phyloP scores from a whole-genome alignment of 768 basidiomycete genomes.

The Collybiopsis confluens region DNA sequence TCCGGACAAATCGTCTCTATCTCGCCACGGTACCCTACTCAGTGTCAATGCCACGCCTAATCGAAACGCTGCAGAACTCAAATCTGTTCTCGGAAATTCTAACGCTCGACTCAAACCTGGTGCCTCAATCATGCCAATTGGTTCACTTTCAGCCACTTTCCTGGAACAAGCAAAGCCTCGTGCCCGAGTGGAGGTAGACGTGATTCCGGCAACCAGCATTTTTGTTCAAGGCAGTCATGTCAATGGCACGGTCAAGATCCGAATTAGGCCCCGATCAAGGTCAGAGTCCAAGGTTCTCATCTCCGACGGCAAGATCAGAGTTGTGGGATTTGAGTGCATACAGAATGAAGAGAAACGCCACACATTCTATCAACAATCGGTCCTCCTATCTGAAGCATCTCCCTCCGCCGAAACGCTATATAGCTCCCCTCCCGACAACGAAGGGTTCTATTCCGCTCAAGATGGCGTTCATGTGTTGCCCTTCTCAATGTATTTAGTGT shows the following conservation, averaged over 20 bases:
- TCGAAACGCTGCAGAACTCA: slow-evolving; percentile 53
- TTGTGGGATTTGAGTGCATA: slow-evolving; percentile 82
- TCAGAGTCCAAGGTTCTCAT: slow-evolving; percentile 59
- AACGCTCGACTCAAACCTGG: slow-evolving; percentile 52
- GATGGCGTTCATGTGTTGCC: slow-evolving; percentile 70
- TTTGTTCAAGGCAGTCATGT: slow-evolving; percentile 78
- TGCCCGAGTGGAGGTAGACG: slow-evolving; percentile 78
- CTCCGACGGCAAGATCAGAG: slow-evolving; percentile 70
- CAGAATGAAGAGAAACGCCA: slow-evolving; percentile 54
- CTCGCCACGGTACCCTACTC: slow-evolving; percentile 50
- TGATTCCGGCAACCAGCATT: slow-evolving; percentile 68
- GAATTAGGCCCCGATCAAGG: slow-evolving; percentile 50
- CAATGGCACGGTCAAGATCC: slow-evolving; percentile 64
- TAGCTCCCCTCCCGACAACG: slow-evolving; percentile 42
- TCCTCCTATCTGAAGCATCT: slow-evolving; percentile 46
- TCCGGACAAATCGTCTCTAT: slow-evolving; percentile 21
- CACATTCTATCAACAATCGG: slow-evolving; percentile 78
- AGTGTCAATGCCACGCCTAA: slow-evolving; percentile 44
- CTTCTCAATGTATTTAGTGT: slow-evolving; percentile 66
- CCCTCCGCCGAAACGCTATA: slow-evolving; percentile 40
- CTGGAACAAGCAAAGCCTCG: slow-evolving; percentile 72
- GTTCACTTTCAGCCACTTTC: slow-evolving; percentile 25
- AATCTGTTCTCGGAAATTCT: slow-evolving; percentile 58
- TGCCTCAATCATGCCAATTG: slow-evolving; percentile 36
- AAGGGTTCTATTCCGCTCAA: slow-evolving; percentile 58